Evolutionary conservation across 2,329 filamentous ascomycete genomes (phyloP), one percentile per base, ranked within the genome.

Genomic region (Talaromyces sp.): DNA sequence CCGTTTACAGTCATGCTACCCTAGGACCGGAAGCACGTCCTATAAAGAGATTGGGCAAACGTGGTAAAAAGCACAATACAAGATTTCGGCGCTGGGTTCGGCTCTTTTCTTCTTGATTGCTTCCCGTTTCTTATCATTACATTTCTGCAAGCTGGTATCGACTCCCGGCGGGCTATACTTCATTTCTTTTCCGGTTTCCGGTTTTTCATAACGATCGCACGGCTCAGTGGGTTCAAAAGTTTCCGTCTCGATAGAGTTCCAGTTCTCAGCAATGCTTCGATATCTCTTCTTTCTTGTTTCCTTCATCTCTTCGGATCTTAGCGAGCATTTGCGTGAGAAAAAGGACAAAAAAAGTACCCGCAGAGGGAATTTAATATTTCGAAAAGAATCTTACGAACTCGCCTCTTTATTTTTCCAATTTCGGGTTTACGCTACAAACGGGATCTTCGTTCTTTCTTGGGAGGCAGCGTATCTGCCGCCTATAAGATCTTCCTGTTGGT

Each of bases 221-320:
- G 69, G 70, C 71, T 69, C 68, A 65, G 70, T 68, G 70, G 72
- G 69, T 70, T 70, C 68, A 72, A 71, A 73, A 72, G 68, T 70
- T 69, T 67, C 68, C 70, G 70, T 71, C 72, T 70, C 70, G 69
- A 77, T 77, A 78, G 75, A 78, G 64, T 67, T 70, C 68, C 67
- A 66, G 54, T 68, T 68, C 70, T 72, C 68, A 68, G 67, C 67
- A 68, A 69, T 70, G 66, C 63, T 25, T 62, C 40, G 38, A 34
- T 65, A 31, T 56, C 67, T 51, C 43, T 58, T 27, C 25, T 58
- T 45, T 17, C 31, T 40, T 58, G 19, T 29, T 59, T 7, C 19
- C 36, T 36, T 29, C 36, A 45, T 43, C 22, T 45, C 38, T 45
- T 59, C 36, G 56, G 36, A 29, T 29, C 22, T 72, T 71, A 72